Percentiles rank a stretch among this genome's conserved stretches.
Conservation (phyloP, 73 alveolate genomes). For the Effrenium voratum region DNA sequence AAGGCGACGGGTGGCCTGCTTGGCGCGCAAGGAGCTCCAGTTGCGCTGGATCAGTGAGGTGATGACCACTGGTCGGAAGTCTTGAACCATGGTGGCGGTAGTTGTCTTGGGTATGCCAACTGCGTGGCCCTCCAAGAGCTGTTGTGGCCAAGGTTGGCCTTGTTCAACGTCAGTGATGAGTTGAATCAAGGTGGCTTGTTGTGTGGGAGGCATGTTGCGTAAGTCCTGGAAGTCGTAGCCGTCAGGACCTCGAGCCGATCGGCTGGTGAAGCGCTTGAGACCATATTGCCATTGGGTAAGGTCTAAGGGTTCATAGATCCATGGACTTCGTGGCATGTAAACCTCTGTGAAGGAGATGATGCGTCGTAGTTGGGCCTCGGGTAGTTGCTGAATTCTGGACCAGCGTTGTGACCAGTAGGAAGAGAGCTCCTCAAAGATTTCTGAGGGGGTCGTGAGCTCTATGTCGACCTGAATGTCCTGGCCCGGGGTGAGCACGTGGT, state of each 20-base stretch:
- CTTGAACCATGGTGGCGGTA: neutral
- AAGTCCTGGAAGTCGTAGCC: neutral
- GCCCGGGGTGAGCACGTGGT: neutral
- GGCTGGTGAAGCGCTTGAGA: neutral
- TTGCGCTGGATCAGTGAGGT: neutral
- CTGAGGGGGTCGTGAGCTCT: neutral
- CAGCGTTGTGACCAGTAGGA: neutral
- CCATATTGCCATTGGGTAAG: neutral
- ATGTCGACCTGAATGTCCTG: neutral
- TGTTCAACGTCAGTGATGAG: neutral
- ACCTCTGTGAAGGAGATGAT: neutral
- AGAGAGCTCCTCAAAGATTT: neutral
- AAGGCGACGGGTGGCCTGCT: neutral
- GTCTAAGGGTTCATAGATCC: neutral
- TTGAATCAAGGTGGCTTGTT: neutral
- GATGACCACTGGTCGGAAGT: neutral
- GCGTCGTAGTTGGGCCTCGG: neutral
- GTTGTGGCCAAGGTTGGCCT: neutral
- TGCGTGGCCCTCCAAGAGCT: neutral
- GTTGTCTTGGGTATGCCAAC: neutral
- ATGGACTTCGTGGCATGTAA: neutral
- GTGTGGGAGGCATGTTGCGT: neutral
- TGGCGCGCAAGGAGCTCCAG: neutral
- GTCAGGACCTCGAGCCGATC: neutral
- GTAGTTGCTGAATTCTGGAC: neutral